Base-by-base conservation (phyloP, 2,329 filamentous ascomycete genomes). In the Cercospora sp. region DNA sequence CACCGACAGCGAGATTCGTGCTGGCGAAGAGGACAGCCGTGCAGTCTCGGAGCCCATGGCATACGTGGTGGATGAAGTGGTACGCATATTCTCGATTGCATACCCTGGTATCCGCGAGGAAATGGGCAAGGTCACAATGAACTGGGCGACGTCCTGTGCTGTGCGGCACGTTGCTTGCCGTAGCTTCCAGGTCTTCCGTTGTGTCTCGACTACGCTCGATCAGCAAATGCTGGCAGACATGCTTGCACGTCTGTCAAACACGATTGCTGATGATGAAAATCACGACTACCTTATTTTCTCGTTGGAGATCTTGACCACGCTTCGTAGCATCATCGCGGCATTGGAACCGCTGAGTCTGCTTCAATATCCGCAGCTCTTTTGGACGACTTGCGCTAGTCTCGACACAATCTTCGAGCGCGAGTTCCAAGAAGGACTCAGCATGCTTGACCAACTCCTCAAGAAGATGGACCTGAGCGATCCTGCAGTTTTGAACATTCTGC, bases 351-450 rank as follows among this genome's bases (percentile, higher is more conserved):
- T 91, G 43, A 91, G 94, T 77, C 85, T 99, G 1, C 81, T 97
- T 59, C 89, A 89, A n/a, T 97, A 97, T 72, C 95, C 95, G 1
- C 94, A 98, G 76, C 84, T 99, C 0, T 98, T 99, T 80, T 99
- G 96, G 96, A 97, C 94, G 0, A 97, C 92, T 0, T 97, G 94
- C 75, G 95, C 95, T 10, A 99, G 95, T 77, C 83, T 99, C 21
- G 94, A 98, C 76, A 98, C 95, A 0, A 97, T 98, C 76, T 97
- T 98, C 72, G 96, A 99, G 80, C 88, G 90, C 24, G 95, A 99
- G 76, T 99, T 97, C 71, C 87, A 95, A 70, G 95, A 97, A 77
- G 93, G 92, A 24, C 84, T 97, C 12, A 90, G 91, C 63, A 97
- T 99, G 91, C 85, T 99, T 9, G 91, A 97, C 67, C 91, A 91